Conservation (phyloP, 2,329 filamentous ascomycete species). For the Ceratocystis diversiconidia region DNA sequence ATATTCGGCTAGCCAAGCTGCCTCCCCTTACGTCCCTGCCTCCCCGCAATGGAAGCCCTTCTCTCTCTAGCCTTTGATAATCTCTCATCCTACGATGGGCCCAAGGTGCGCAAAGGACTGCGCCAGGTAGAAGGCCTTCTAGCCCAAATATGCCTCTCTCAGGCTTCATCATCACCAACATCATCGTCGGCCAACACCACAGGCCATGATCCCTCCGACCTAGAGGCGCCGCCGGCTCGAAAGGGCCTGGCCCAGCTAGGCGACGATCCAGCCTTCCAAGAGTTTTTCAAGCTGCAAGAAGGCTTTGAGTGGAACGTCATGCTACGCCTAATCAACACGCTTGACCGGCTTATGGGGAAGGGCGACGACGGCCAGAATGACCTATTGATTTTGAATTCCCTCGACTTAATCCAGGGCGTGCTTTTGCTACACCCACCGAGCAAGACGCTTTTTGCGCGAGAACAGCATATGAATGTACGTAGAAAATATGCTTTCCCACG, state of each 20-base stretch:
- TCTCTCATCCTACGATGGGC: constrained; percentile 77
- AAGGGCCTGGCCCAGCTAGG: constrained; percentile 57
- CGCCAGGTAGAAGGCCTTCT: constrained; percentile 88
- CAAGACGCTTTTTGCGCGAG: constrained; percentile 70
- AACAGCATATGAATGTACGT: constrained; percentile 83
- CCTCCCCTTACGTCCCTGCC: constrained; percentile 15
- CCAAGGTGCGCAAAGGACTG: constrained; percentile 84
- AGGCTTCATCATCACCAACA: constrained; percentile 20
- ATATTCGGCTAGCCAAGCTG: neutral
- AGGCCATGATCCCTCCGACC: constrained; percentile 15
- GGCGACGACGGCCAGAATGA: constrained; percentile 73
- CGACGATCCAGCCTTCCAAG: constrained; percentile 76
- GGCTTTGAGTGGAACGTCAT: constrained; percentile 97
- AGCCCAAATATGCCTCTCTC: constrained; percentile 80
- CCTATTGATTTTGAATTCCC: constrained; percentile 69
- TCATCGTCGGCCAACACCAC: constrained; percentile 1
- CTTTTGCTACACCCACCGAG: constrained; percentile 83
- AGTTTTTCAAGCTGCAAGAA: constrained; percentile 94
- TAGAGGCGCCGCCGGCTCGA: constrained; percentile 29
- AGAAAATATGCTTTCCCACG: too few relatives aligned
- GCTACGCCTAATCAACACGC: constrained; percentile 67
- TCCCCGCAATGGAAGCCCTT: constrained; percentile 64
- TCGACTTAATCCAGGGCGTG: constrained; percentile 79
- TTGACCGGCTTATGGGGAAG: constrained; percentile 76
- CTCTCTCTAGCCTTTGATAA: constrained; percentile 92